Evolutionary conservation across 2,329 filamentous ascomycete genomes (phyloP), one percentile per base, ranked within the genome.

Genomic region (Ophiocordyceps polyrhachis-furcata): DNA sequence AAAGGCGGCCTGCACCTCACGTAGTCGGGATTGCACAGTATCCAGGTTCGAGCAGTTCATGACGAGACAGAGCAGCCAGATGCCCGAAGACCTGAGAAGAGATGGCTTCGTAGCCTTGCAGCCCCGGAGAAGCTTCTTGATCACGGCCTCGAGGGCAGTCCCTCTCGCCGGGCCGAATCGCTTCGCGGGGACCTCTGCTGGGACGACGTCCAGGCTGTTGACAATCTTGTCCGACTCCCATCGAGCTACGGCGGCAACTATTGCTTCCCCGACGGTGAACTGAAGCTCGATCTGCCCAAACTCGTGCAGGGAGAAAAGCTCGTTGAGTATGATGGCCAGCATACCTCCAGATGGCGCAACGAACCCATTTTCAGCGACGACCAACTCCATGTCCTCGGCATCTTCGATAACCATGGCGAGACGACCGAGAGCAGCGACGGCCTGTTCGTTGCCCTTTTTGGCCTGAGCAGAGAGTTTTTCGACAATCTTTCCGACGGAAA

Each of bases 1-100:
- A 60, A 98, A 98, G 0, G 86, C 83, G 32, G 73, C 74, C 59
- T 98, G 91, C 47, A 81, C 87, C 52, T 86, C 76, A 43, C 84
- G 73, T 37, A 98, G 67, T 13, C 78, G 75, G 5, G 68, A 66
- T 55, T 93, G 84, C 5, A 96, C 73, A 50, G 84, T 75, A 4
- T 67, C 58, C n/a, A 86, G 66, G 50, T 88, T 79, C 0, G 86
- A 86, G 57, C 87, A 93, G 59, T 91, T 87, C 56, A 95, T 87
- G 9, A 96, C 79, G 3, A 96, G 64, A 55, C 83, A 93, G 47
- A 96, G 79, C 0, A 96, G 72, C 91, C 91, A 96, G 52, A 98
- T 93, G 0, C 87, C 87, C 0, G 88, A 89, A 3, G 89, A 87
- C 58, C 94, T 94, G 52, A 87, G 79, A 5, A 95, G 67, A 0